Evolutionary conservation across 2,329 filamentous ascomycete species (phyloP).

Genomic region (Claviceps arundinis): DNA sequence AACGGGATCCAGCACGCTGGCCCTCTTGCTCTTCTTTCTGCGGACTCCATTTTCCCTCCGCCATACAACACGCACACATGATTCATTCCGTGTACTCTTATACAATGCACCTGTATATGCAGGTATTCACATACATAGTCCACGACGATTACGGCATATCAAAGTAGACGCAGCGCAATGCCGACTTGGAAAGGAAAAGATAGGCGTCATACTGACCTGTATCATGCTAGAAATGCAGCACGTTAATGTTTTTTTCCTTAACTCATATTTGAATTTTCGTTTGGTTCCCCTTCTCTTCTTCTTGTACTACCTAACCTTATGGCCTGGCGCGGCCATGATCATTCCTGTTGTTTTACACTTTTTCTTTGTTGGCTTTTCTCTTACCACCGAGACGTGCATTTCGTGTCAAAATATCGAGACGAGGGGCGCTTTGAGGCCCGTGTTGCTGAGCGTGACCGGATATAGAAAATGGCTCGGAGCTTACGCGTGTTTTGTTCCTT

Average conservation of each 20-base stretch:
- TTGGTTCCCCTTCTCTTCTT: neutral
- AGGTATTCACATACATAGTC: neutral
- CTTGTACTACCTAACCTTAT: neutral
- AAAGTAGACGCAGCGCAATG: neutral
- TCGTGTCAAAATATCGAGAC: neutral
- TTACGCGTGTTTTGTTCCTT: neutral
- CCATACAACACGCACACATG: neutral
- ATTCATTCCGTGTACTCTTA: neutral
- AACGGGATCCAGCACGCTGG: constrained; percentile 1
- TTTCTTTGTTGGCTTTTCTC: neutral
- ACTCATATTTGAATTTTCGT: too few relatives aligned
- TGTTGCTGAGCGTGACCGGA: neutral
- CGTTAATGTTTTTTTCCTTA: neutral
- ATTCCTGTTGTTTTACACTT: neutral
- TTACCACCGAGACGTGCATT: neutral
- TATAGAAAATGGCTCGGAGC: neutral
- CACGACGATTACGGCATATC: neutral
- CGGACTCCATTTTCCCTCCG: neutral
- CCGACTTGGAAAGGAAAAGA: neutral
- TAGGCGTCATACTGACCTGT: neutral
- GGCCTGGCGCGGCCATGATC: neutral
- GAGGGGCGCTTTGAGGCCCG: neutral
- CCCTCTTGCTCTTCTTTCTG: neutral
- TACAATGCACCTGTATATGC: neutral
- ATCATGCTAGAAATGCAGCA: neutral